Conservation (phyloP, 2,329 filamentous ascomycete genomes). For the Trichoderma aggressivum region DNA sequence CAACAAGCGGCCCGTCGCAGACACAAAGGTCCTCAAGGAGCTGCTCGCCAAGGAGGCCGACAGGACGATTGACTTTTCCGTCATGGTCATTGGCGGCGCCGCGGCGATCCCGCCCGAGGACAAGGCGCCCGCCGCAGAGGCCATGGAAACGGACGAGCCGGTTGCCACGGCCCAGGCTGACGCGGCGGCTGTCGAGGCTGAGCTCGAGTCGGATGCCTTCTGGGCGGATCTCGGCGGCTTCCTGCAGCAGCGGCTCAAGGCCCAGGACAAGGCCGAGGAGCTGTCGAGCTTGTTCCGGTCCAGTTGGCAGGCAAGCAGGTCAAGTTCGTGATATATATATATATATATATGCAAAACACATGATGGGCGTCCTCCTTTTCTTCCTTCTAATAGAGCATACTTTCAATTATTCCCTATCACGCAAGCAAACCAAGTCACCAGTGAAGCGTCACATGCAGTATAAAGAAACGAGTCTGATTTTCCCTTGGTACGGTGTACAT, state of each 20-base stretch:
- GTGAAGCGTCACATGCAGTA: conserved; percentile 7
- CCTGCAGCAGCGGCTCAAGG: conserved; percentile 72
- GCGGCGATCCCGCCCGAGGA: conserved; percentile 45
- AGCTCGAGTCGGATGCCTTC: conserved; percentile 70
- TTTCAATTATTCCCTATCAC: not conserved
- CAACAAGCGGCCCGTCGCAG: conserved; percentile 80
- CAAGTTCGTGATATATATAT: conserved; percentile 26
- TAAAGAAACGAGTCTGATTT: conserved; percentile 8
- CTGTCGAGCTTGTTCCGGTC: conserved; percentile 65
- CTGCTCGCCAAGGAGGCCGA: conserved; percentile 56
- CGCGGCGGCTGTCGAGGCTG: conserved; percentile 40
- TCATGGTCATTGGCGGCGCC: conserved; percentile 82
- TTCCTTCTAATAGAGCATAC: not conserved
- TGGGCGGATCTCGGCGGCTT: conserved; percentile 85
- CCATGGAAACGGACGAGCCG: not conserved
- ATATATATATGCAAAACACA: not conserved
- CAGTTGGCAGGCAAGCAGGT: conserved; percentile 59
- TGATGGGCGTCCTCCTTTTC: not conserved
- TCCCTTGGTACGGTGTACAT: conserved; percentile 14
- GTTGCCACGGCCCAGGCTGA: conserved; percentile 1
- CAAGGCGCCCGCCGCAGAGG: conserved; percentile 30
- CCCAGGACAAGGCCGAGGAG: conserved; percentile 62
- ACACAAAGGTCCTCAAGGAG: conserved; percentile 75
- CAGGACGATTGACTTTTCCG: conserved; percentile 65
- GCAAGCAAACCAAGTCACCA: not conserved